These are phyloP conservation scores for Hyaloperonospora brassicae DNA, from an alignment of 352 stramenopile genomes.

Conservation along the genomic window DNA sequence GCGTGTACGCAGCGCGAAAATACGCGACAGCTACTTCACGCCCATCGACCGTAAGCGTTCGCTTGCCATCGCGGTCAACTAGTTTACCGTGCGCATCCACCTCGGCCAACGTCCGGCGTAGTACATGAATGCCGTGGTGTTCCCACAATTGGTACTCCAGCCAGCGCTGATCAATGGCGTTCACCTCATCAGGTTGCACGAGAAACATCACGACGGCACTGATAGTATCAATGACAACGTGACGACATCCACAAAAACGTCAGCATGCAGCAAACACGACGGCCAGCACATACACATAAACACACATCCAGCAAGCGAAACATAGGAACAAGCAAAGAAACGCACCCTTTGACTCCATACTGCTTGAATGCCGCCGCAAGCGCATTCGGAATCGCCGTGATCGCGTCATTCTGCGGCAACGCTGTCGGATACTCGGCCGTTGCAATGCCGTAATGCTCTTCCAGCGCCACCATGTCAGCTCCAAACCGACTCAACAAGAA, in stretches of 20 bases:
- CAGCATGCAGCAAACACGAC: no score
- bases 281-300: no score
- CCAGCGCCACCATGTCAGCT: conserved; percentile 39
- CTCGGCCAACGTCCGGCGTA: conserved; percentile 71
- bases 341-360: conserved; percentile 65
- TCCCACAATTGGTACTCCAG: conserved; percentile 90
- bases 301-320: no score
- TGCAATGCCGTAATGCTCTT: conserved; percentile 43
- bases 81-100: conserved; percentile 36
- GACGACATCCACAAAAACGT: neutral
- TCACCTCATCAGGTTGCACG: conserved; percentile 83
- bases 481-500: conserved; percentile 51
- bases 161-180: conserved; percentile 89
- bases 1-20: conserved; percentile 94
- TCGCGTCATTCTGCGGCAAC: conserved; percentile 62
- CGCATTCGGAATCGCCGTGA: conserved; percentile 56
- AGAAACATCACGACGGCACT: conserved; percentile 87
- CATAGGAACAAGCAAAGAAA: conserved; percentile 15
- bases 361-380: conserved; percentile 58
- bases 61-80: conserved; percentile 31
- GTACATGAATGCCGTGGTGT: conserved; percentile 62
- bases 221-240: neutral
- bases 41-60: conserved; percentile 48
- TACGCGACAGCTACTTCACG: conserved; percentile 91
- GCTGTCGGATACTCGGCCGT: conserved; percentile 30